phyloP scores from a whole-genome alignment of 164 flowering plant species.

The Vitis cinerea region DNA sequence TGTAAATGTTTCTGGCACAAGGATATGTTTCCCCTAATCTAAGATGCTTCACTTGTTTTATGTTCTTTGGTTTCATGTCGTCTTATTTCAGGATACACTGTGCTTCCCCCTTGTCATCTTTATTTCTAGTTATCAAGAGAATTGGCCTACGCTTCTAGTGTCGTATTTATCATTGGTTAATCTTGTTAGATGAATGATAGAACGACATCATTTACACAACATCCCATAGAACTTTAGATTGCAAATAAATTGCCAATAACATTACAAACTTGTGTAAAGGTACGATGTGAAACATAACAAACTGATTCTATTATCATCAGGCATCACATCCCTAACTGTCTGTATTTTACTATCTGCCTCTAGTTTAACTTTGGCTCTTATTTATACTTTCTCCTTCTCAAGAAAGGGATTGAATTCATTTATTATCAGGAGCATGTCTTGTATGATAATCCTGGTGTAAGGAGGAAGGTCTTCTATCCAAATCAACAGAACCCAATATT shows the following conservation, averaged over 20 bases:
- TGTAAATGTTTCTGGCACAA: too few species aligned
- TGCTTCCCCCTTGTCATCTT: too few species aligned
- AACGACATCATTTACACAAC: too few species aligned
- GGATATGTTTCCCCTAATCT: too few species aligned
- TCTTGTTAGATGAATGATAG: too few species aligned
- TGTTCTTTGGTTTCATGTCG: neutral
- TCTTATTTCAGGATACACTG: neutral
- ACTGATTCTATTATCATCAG: neutral
- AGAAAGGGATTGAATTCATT: conserved; percentile 1
- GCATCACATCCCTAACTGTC: too few species aligned
- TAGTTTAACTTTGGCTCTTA: neutral
- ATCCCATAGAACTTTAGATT: too few species aligned
- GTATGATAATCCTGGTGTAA: conserved; percentile 52
- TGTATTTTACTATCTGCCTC: neutral
- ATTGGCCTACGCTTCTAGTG: too few species aligned
- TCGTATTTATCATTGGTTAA: too few species aligned
- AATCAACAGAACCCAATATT: conserved; percentile 44
- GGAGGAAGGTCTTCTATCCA: conserved; percentile 55
- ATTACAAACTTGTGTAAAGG: too few species aligned
- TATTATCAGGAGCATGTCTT: conserved; percentile 51
- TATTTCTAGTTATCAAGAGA: too few species aligned
- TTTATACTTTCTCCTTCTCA: neutral
- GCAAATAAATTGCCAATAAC: too few species aligned
- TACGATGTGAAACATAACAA: neutral
- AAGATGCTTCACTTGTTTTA: neutral